phyloP scores from a whole-genome alignment of 2,329 filamentous ascomycete genomes.

The Lachnellula occidentalis region DNA sequence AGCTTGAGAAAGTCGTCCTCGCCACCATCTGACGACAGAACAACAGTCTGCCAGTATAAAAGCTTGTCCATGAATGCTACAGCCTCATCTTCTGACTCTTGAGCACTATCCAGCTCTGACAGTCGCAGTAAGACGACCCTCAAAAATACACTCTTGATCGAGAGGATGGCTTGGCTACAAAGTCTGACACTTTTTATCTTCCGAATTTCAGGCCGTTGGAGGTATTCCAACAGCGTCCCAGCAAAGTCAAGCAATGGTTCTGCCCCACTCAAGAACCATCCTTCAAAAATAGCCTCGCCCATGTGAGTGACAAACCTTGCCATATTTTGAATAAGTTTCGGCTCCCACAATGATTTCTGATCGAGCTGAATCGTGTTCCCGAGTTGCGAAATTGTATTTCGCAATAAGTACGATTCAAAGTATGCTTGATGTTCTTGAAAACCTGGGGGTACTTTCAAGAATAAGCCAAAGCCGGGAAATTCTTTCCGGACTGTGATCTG shows the following conservation, averaged over 20 bases:
- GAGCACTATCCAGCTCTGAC: constrained; percentile 71
- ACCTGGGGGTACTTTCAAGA: constrained; percentile 81
- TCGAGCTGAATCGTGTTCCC: constrained; percentile 65
- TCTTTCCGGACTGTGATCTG: constrained; percentile 84
- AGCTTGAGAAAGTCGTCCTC: constrained; percentile 80
- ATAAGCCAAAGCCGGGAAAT: constrained; percentile 81
- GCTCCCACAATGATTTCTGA: constrained; percentile 69
- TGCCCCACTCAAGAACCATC: constrained; percentile 90
- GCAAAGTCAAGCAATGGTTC: constrained; percentile 80
- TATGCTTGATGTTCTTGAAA: constrained; percentile 93
- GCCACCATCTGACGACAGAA: constrained; percentile 69
- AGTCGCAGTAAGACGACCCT: constrained; percentile 74
- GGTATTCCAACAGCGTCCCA: constrained; percentile 78
- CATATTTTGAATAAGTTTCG: constrained; percentile 80
- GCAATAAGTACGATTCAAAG: constrained; percentile 85
- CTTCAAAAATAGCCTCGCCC: constrained; percentile 87
- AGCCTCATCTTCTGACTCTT: constrained; percentile 55
- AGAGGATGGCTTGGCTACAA: constrained; percentile 75
- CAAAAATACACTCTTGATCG: constrained; percentile 71
- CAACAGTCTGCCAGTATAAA: constrained; percentile 91
- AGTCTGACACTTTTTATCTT: constrained; percentile 82
- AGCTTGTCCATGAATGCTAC: constrained; percentile 76
- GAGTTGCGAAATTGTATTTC: constrained; percentile 66
- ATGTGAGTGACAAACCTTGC: constrained; percentile 75
- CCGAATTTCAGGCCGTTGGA: constrained; percentile 79